Conservation (phyloP, 2,329 filamentous ascomycete species). For the Cadophora luteo-olivacea region DNA sequence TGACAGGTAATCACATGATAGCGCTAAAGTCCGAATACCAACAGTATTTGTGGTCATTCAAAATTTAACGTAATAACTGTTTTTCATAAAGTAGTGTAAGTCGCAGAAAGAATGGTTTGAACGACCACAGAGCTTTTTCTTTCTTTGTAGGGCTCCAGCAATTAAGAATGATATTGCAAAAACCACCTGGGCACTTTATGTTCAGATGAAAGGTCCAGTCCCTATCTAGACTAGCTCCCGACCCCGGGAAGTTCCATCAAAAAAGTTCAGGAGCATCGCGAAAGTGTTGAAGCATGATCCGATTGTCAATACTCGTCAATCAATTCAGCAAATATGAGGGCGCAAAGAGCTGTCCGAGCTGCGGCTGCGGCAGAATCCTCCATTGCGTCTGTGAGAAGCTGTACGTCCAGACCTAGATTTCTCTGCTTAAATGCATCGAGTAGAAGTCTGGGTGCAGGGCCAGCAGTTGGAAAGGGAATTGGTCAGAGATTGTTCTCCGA, state of each 20-base stretch:
- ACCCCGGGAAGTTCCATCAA: conserved; percentile 9
- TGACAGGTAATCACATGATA: conserved; percentile 11
- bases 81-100: no score
- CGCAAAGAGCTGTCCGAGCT: conserved; percentile 41
- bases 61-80: background rate
- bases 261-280: conserved; percentile 16
- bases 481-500: conserved; percentile 42
- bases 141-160: background rate
- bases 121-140: background rate
- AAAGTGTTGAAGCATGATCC: conserved; percentile 23
- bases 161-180: background rate
- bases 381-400: conserved; percentile 34
- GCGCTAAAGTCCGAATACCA: background rate
- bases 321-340: conserved; percentile 38
- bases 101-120: no score
- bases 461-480: conserved; percentile 26
- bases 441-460: conserved; percentile 27
- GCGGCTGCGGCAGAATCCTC: conserved; percentile 39
- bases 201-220: background rate
- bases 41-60: background rate
- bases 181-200: background rate
- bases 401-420: conserved; percentile 38
- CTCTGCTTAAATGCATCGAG: conserved; percentile 41
- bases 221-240: conserved; percentile 5
- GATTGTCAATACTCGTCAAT: conserved; percentile 27